phyloP scores from a whole-genome alignment of 2,329 filamentous ascomycete genomes.

The Monilinia laxa region DNA sequence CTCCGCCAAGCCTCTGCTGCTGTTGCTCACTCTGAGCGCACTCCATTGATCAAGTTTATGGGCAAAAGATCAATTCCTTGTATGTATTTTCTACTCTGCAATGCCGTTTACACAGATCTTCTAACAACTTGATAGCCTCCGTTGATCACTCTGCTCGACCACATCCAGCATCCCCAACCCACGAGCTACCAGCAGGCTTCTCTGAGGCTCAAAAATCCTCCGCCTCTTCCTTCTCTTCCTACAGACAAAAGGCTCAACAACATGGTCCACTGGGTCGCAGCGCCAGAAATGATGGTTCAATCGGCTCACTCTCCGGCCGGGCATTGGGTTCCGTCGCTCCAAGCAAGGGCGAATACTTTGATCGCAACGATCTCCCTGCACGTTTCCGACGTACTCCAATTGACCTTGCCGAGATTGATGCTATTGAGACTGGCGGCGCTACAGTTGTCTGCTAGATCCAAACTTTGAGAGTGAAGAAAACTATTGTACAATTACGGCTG shows the following conservation, averaged over 20 bases:
- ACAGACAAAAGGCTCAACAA: slow-evolving; percentile 58
- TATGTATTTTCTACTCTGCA: slow-evolving; percentile 33
- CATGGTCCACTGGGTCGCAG: slow-evolving; percentile 54
- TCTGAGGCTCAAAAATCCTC: slow-evolving; percentile 41
- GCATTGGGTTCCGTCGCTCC: slow-evolving; percentile 72
- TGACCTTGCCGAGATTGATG: slow-evolving; percentile 85
- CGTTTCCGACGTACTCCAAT: slow-evolving; percentile 78
- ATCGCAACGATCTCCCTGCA: slow-evolving; percentile 80
- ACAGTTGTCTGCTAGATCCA: slow-evolving; percentile 49
- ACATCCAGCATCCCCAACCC: slow-evolving; percentile 56
- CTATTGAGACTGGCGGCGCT: slow-evolving; percentile 89
- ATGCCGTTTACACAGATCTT: no score
- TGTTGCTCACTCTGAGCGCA: slow-evolving; percentile 40
- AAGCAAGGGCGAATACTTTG: slow-evolving; percentile 75
- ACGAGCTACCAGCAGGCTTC: slow-evolving; percentile 57
- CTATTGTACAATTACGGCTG: slow-evolving; percentile 16
- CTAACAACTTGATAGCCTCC: slow-evolving; percentile 44
- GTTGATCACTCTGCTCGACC: slow-evolving; percentile 58
- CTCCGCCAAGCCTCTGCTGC: slow-evolving; percentile 41
- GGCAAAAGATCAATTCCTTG: slow-evolving; percentile 44
- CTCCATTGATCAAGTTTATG: slow-evolving; percentile 46
- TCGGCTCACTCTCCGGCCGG: slow-evolving; percentile 51
- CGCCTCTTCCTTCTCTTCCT: slow-evolving; percentile 54
- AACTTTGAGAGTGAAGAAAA: neutral
- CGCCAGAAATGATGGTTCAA: slow-evolving; percentile 27